These are phyloP conservation scores for Boechera retrofracta DNA, from an alignment of 345 rosid genomes.

Conservation along the genomic window DNA sequence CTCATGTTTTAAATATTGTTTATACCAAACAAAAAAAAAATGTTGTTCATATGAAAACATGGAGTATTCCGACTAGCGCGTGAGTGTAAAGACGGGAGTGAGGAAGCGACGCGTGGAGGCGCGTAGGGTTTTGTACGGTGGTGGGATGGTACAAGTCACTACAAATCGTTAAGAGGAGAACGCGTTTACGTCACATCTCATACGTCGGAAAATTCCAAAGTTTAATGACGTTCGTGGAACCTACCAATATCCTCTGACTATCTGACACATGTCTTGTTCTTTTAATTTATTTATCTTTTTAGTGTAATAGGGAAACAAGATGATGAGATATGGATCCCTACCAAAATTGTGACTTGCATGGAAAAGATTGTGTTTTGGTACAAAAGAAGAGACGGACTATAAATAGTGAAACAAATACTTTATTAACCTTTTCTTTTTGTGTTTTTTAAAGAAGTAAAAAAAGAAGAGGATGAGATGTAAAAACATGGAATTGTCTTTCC, in stretches of 20 bases:
- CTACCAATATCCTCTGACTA: constrained; percentile 7
- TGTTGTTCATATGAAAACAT: neutral
- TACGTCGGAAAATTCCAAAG: constrained; percentile 10
- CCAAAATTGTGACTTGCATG: constrained; percentile 18
- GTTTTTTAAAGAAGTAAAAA: neutral
- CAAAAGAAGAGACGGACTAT: constrained; percentile 11
- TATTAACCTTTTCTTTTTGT: neutral
- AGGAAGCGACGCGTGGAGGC: constrained; percentile 13
- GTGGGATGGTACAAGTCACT: neutral
- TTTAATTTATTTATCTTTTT: neutral
- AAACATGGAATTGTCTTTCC: constrained; percentile 15
- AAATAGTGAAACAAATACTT: constrained; percentile 27
- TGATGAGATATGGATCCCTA: neutral
- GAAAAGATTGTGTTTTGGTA: constrained; percentile 18
- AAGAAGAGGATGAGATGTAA: constrained; percentile 12
- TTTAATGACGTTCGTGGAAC: constrained; percentile 26
- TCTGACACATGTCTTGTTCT: constrained; percentile 11
- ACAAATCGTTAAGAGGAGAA: constrained; percentile 13
- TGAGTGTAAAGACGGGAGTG: neutral
- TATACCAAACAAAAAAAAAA: neutral
- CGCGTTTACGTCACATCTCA: constrained; percentile 37
- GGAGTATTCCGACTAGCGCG: neutral
- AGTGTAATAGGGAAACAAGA: neutral
- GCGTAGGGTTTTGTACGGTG: constrained; percentile 15
- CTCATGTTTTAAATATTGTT: neutral